Conservation (phyloP, 2,329 filamentous ascomycete genomes). For the Eutypa lata region DNA sequence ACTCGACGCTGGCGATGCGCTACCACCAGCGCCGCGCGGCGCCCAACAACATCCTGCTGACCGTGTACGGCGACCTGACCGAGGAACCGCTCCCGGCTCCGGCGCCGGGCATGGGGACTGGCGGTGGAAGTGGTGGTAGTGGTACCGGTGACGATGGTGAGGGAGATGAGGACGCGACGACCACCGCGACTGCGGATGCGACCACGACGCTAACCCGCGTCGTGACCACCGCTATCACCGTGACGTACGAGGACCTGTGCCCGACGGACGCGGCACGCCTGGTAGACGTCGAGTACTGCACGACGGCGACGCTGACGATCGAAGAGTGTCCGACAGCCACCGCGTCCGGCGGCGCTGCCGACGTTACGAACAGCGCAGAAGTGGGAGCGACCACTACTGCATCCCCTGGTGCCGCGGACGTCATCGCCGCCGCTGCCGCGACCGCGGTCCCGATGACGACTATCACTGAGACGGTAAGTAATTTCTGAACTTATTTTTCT, state of each 20-base stretch:
- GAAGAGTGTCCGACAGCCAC: constrained; percentile 18
- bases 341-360: too few species aligned
- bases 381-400: too few species aligned
- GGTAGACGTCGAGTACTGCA: constrained; percentile 28
- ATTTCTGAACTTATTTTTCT: too few species aligned
- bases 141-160: background rate
- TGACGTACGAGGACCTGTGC: constrained; percentile 33
- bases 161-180: background rate
- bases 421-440: background rate
- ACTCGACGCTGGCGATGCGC: constrained; percentile 3
- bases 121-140: constrained; percentile 8
- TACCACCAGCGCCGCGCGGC: constrained; percentile 25
- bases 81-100: constrained; percentile 24
- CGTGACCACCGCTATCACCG: constrained; percentile 22
- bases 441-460: background rate
- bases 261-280: constrained; percentile 31
- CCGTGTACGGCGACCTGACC: constrained; percentile 38
- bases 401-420: constrained; percentile 11
- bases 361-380: too few species aligned
- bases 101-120: constrained; percentile 33
- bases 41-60: constrained; percentile 33
- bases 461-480: too few species aligned
- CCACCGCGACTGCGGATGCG: too few species aligned
- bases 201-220: constrained; percentile 4
- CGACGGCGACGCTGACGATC: constrained; percentile 25